Percentiles rank a stretch among this genome's conserved stretches.
Evolutionary conservation across 2,329 filamentous ascomycete genomes (phyloP).

Genomic region (Aspergillus sp.): DNA sequence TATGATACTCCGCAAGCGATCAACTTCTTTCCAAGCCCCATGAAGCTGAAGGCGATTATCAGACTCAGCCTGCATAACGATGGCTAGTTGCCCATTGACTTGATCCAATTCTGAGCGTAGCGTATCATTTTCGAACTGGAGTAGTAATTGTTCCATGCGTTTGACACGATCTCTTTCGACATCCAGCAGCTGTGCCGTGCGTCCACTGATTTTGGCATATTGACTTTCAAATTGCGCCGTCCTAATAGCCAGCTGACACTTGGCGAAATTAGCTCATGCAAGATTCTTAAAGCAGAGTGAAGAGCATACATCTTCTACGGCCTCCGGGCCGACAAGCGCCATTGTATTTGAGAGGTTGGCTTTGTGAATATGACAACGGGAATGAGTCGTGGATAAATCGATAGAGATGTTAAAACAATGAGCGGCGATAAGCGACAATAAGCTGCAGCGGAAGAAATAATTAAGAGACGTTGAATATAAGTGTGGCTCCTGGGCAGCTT

Average conservation of each 20-base stretch:
- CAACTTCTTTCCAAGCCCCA: constrained; percentile 42
- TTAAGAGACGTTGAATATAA: too few species aligned
- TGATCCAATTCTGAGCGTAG: constrained; percentile 57
- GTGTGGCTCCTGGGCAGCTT: too few species aligned
- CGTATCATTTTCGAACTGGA: constrained; percentile 66
- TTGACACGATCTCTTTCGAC: constrained; percentile 68
- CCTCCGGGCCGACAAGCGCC: constrained; percentile 4
- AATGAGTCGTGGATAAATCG: background rate
- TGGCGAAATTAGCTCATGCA: constrained; percentile 3
- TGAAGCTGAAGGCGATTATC: constrained; percentile 43
- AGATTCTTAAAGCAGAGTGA: background rate
- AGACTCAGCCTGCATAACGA: constrained; percentile 39
- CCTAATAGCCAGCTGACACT: constrained; percentile 44
- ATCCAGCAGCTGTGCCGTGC: constrained; percentile 62
- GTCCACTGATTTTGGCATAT: constrained; percentile 59
- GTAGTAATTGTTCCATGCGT: constrained; percentile 61
- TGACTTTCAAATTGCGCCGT: constrained; percentile 58
- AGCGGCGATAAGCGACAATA: background rate
- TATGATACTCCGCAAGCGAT: constrained; percentile 25
- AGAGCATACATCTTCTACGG: constrained; percentile 8
- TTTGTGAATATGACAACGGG: background rate
- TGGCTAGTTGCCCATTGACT: constrained; percentile 51
- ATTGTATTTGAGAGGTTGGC: constrained; percentile 2
- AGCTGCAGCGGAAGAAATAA: too few species aligned
- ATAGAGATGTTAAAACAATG: background rate